These are phyloP conservation scores for Cyathus striatus DNA, from an alignment of 768 basidiomycete species.

Conservation along the genomic window DNA sequence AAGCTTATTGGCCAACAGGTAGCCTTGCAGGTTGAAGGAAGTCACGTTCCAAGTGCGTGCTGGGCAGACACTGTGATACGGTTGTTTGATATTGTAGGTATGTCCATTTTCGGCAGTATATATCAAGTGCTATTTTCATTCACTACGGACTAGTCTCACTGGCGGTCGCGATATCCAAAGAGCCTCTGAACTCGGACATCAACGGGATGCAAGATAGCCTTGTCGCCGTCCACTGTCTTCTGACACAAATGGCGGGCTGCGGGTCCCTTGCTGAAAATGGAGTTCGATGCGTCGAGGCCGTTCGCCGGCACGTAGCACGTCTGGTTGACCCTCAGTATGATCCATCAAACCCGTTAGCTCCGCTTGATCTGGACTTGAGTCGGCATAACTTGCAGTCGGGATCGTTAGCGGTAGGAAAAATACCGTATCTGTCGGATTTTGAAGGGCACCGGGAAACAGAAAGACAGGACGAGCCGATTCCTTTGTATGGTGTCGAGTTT, in stretches of 20 bases:
- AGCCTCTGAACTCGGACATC: neutral
- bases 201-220: neutral
- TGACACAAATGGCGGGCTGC: neutral
- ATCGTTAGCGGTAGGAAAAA: no score
- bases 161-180: neutral
- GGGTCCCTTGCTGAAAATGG: neutral
- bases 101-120: neutral
- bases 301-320: neutral
- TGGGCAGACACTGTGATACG: conserved; percentile 6
- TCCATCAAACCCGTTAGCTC: no score
- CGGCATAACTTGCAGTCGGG: no score
- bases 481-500: no score
- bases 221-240: neutral
- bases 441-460: no score
- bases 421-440: no score
- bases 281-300: neutral
- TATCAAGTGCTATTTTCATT: neutral
- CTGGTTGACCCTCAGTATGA: no score
- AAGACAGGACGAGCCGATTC: no score
- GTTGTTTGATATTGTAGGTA: conserved; percentile 8
- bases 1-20: neutral
- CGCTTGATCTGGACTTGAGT: no score
- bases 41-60: conserved; percentile 5
- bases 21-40: neutral
- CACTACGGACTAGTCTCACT: neutral